A percentile compares a stretch with the other conserved stretches of the same genome.
Conservation (phyloP, 805 yeast genomes). For the Babjeviella inositovora region DNA sequence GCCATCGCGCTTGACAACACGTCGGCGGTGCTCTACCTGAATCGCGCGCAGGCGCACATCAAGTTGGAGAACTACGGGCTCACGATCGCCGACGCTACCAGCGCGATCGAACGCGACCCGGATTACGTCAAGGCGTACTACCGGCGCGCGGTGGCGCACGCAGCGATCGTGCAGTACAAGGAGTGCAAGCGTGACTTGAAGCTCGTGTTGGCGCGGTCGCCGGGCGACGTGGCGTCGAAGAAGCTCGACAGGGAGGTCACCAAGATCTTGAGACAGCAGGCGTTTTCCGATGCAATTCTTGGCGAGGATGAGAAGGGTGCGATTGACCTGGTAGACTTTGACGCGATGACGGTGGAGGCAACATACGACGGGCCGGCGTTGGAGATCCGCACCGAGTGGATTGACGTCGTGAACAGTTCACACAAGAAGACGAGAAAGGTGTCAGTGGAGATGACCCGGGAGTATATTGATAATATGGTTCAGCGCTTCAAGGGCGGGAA, state of each 20-base stretch:
- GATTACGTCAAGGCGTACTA: constrained; percentile 67
- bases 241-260: constrained; percentile 47
- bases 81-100: constrained; percentile 66
- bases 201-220: constrained; percentile 40
- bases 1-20: constrained; percentile 53
- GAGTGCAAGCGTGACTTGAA: constrained; percentile 61
- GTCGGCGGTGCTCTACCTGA: constrained; percentile 58
- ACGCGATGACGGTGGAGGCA: constrained; percentile 30
- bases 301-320: constrained; percentile 43
- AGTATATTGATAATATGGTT: constrained; percentile 51
- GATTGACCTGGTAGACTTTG: constrained; percentile 28
- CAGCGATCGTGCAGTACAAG: constrained; percentile 62
- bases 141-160: constrained; percentile 70
- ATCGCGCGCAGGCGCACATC: constrained; percentile 82
- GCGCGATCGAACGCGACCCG: constrained; percentile 53
- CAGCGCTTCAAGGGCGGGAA: constrained; percentile 61
- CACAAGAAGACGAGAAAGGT: constrained; percentile 14
- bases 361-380: constrained; percentile 45
- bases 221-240: constrained; percentile 54
- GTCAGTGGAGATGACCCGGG: constrained; percentile 26
- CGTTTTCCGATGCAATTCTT: constrained; percentile 79
- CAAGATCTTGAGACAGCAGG: constrained; percentile 50
- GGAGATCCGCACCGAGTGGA: no score
- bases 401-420: constrained; percentile 14
- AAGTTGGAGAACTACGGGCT: constrained; percentile 77